phyloP scores from a whole-genome alignment of 2,329 filamentous ascomycete genomes.

The Cladobotryum protrusum region DNA sequence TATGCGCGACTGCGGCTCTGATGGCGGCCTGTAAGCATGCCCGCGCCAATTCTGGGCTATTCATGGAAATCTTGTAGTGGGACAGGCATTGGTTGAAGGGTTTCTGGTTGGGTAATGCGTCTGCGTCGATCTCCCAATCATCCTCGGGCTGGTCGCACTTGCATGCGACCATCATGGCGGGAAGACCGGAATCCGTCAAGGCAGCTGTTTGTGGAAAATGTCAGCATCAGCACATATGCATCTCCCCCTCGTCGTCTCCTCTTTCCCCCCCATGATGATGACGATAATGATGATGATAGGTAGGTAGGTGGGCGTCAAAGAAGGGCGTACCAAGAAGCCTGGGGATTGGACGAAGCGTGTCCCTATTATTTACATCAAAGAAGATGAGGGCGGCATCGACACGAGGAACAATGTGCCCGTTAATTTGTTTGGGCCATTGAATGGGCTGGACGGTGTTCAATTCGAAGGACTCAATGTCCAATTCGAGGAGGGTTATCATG shows the following conservation, averaged over 20 bases:
- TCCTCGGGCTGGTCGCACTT: conserved; percentile 78
- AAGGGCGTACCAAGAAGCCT: conserved; percentile 61
- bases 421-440: conserved; percentile 61
- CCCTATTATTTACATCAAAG: conserved; percentile 78
- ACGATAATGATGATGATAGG: neutral
- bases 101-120: conserved; percentile 54
- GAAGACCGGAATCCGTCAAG: conserved; percentile 64
- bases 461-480: conserved; percentile 60
- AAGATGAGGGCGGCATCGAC: conserved; percentile 80
- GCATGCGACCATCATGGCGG: conserved; percentile 76
- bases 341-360: conserved; percentile 68
- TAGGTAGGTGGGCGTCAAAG: neutral
- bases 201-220: conserved; percentile 48
- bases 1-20: conserved; percentile 59
- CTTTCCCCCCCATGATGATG: neutral
- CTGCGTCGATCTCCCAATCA: conserved; percentile 64
- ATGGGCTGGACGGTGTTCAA: conserved; percentile 51
- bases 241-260: neutral
- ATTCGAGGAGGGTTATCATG: conserved; percentile 56
- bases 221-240: conserved; percentile 2
- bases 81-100: conserved; percentile 64
- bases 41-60: conserved; percentile 65
- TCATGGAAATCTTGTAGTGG: conserved; percentile 66
- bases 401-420: conserved; percentile 64
- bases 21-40: conserved; percentile 72